Conservation (phyloP, 2,329 filamentous ascomycete species). For the Falciphora oryzae region DNA sequence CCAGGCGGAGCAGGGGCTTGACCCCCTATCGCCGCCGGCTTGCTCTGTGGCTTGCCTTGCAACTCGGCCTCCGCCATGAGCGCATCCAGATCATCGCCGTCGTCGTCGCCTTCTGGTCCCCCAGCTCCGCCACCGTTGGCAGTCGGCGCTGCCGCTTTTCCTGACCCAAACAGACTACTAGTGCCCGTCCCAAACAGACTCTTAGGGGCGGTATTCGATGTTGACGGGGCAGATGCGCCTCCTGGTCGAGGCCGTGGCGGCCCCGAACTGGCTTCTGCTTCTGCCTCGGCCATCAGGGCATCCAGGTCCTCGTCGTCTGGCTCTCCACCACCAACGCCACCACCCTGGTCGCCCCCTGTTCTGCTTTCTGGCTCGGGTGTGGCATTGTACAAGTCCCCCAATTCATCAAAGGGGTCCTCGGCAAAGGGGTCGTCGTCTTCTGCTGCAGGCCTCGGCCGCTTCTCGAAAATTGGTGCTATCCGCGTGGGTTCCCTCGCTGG, state of each 20-base stretch:
- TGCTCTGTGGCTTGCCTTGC: not conserved
- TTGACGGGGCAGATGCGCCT: slow-evolving; percentile 6
- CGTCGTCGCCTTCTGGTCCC: not conserved
- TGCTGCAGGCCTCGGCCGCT: slow-evolving; percentile 17
- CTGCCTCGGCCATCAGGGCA: slow-evolving; percentile 46
- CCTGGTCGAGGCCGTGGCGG: slow-evolving; percentile 14
- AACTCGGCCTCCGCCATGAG: slow-evolving; percentile 27
- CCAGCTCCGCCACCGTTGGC: not conserved
- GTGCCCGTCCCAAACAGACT: slow-evolving; percentile 14
- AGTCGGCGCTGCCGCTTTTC: slow-evolving; percentile 9
- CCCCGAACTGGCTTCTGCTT: slow-evolving; percentile 18
- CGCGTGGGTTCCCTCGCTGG: slow-evolving; percentile 16
- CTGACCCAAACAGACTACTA: slow-evolving; percentile 22
- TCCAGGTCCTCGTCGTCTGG: slow-evolving; percentile 45
- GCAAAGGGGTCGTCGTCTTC: slow-evolving; percentile 31
- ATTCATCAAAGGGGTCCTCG: no score
- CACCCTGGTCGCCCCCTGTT: slow-evolving; percentile 1
- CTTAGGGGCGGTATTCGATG: slow-evolving; percentile 29
- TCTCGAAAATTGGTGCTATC: slow-evolving; percentile 34
- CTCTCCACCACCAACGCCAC: slow-evolving; percentile 17
- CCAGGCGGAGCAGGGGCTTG: not conserved
- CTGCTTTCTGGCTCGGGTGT: slow-evolving; percentile 33
- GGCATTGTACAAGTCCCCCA: slow-evolving; percentile 45
- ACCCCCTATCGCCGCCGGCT: not conserved
- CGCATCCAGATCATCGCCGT: slow-evolving; percentile 26